Evolutionary conservation across 176 grass and related monocot genomes (phyloP).

Genomic region (Zoysia japonica): DNA sequence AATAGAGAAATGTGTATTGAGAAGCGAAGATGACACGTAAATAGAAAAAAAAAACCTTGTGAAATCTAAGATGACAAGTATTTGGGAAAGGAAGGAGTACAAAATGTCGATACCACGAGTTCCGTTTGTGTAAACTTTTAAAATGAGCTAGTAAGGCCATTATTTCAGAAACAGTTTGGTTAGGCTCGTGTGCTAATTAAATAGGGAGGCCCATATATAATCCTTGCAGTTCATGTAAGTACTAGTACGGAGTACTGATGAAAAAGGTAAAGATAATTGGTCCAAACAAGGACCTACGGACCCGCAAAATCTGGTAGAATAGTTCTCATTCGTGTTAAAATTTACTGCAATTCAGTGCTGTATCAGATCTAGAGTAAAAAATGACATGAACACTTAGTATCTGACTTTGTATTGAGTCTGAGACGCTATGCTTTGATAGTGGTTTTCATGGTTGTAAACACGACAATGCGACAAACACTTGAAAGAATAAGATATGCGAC

Average conservation of each 20-base stretch:
- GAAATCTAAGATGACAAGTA: no score
- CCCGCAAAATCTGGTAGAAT: conserved; percentile 1
- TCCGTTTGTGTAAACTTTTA: background rate
- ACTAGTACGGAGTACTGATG: background rate
- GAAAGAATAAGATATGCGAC: background rate
- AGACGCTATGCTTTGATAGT: background rate
- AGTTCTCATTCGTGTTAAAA: background rate
- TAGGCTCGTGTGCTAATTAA: conserved; percentile 21
- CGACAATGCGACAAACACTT: conserved; percentile 2
- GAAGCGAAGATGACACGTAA: no score
- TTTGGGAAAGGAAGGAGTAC: no score
- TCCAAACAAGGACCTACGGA: conserved; percentile 10
- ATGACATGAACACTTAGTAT: background rate
- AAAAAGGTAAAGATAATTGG: conserved; percentile 28
- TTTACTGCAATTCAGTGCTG: conserved; percentile 2
- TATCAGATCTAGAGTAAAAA: background rate
- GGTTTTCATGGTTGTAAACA: background rate
- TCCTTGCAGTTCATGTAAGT: conserved; percentile 4
- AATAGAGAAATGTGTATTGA: no score
- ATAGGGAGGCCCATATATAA: conserved; percentile 34
- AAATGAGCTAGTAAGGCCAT: background rate
- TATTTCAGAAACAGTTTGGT: conserved; percentile 23
- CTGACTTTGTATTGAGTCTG: background rate
- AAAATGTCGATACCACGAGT: background rate
- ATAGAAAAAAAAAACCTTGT: background rate